Conservation (phyloP, 2,329 filamentous ascomycete species). For the Apiospora rasikravindrae region DNA sequence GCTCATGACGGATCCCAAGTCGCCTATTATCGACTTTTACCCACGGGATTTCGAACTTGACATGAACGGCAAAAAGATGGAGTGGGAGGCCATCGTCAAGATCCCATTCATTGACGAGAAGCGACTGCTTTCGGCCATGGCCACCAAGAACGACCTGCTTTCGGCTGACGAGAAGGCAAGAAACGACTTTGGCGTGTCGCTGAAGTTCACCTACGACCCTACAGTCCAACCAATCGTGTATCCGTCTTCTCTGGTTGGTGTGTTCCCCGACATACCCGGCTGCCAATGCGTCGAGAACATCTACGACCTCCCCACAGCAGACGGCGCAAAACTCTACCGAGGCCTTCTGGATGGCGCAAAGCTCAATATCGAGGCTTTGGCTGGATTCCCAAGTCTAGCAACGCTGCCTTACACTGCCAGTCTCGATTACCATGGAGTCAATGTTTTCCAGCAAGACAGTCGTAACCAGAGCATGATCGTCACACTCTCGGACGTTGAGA, state of each 20-base stretch:
- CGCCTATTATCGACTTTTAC: slow-evolving; percentile 97
- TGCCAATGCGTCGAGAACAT: slow-evolving; percentile 96
- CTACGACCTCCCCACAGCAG: slow-evolving; percentile 90
- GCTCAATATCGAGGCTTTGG: slow-evolving; percentile 80
- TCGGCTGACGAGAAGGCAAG: slow-evolving; percentile 77
- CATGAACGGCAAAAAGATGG: slow-evolving; percentile 99
- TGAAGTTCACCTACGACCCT: slow-evolving; percentile 89
- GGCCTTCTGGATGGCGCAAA: slow-evolving; percentile 86
- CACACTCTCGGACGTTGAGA: slow-evolving; percentile 77
- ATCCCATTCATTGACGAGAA: slow-evolving; percentile 98
- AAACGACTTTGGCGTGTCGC: slow-evolving; percentile 88
- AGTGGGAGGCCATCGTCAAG: slow-evolving; percentile 99
- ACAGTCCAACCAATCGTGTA: slow-evolving; percentile 77
- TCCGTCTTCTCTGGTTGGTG: slow-evolving; percentile 82
- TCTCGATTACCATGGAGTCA: slow-evolving; percentile 87
- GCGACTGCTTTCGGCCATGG: slow-evolving; percentile 84
- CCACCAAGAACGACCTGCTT: slow-evolving; percentile 79
- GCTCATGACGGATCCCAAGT: slow-evolving; percentile 88
- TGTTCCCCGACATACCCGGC: slow-evolving; percentile 86
- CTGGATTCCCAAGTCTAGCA: slow-evolving; percentile 90
- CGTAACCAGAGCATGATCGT: slow-evolving; percentile 96
- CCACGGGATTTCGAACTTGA: slow-evolving; percentile 95
- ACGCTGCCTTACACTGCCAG: slow-evolving; percentile 83
- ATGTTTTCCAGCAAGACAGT: slow-evolving; percentile 94
- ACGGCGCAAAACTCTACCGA: slow-evolving; percentile 83